These are phyloP conservation scores for Phytomonas francai DNA, from an alignment of 208 protist genomes.

Conservation along the genomic window DNA sequence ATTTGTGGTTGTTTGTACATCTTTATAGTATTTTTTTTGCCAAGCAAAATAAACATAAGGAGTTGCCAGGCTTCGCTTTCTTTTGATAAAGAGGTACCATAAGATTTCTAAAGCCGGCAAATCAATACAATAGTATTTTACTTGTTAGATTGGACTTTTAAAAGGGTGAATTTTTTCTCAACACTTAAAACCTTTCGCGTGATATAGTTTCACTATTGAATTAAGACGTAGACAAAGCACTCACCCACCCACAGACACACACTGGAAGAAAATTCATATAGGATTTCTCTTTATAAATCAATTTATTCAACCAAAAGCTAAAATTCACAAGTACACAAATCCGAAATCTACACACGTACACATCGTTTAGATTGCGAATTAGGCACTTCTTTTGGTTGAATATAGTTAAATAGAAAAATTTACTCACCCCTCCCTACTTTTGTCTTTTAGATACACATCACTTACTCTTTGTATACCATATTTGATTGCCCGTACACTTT, in stretches of 20 bases:
- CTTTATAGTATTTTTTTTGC: slow-evolving; percentile 3
- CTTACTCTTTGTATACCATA: not conserved
- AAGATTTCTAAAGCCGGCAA: not conserved
- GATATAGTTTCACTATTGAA: not conserved
- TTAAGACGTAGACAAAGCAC: not conserved
- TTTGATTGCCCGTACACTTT: not conserved
- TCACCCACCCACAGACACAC: not conserved
- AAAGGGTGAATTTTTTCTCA: not conserved
- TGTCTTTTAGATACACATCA: not conserved
- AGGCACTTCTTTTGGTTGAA: not conserved
- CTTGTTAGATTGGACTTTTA: not conserved
- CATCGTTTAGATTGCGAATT: not conserved
- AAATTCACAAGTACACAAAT: not conserved
- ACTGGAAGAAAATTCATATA: not conserved
- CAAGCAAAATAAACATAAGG: slow-evolving; percentile 4
- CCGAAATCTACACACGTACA: not conserved
- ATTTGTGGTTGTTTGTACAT: slow-evolving; percentile 15
- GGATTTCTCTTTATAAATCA: not conserved
- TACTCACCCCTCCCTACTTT: not conserved
- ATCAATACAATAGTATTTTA: not conserved
- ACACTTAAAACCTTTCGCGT: not conserved
- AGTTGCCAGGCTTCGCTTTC: not conserved
- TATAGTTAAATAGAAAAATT: not conserved
- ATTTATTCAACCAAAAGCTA: not conserved
- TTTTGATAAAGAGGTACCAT: not conserved